Evolutionary conservation across 225 moss, liverwort and hornwort species (phyloP), one percentile per base, ranked within the genome.

Genomic region (Asterella californica): DNA sequence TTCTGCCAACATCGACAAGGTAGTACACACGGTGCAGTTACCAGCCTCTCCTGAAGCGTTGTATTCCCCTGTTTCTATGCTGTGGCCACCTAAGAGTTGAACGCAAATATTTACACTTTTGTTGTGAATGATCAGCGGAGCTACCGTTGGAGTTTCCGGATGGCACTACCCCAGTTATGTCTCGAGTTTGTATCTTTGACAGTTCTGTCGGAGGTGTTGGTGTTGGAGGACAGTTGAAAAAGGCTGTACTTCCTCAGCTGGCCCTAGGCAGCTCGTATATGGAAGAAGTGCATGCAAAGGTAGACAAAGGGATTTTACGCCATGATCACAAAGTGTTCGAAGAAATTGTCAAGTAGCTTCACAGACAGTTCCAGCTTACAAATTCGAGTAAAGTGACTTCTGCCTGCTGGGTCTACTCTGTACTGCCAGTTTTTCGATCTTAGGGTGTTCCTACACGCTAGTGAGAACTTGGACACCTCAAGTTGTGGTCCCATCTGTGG

Each of bases 91-190:
- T 32, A 3, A 59, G 24, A 12, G 55, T 61, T 37, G 30, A 38
- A 21, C 55, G 18, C 22, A 59, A 29, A 29, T 29, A 74, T 55
- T 57, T 1, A 64, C 30, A 46, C 34, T 37, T 36, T 52, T 67
- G 57, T 80, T 64, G 59, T 77, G 78, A 38, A 60, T 79, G 29
- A 83, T 84, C 92, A 96, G 97, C 97, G 85, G 97, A 97, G 89
- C 87, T 94, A 88, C 97, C 97, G 14, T 86, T 97, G 91, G 97
- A 97, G 91, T 97, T 97, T 79, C 97, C 97, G 74, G 93, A 97
- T 89, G 97, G 97, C 75, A 97, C 97, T 74, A 97, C 97, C 33
- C 97, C 97, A 71, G 97, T 97, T 14, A 92, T 94, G 94, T 97
- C 97, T 49, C 90, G 97, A 65, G 92, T 97, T 75, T 97, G 94